Conservation (phyloP, 2,329 filamentous ascomycete species). For the Lachnellula cervina region DNA sequence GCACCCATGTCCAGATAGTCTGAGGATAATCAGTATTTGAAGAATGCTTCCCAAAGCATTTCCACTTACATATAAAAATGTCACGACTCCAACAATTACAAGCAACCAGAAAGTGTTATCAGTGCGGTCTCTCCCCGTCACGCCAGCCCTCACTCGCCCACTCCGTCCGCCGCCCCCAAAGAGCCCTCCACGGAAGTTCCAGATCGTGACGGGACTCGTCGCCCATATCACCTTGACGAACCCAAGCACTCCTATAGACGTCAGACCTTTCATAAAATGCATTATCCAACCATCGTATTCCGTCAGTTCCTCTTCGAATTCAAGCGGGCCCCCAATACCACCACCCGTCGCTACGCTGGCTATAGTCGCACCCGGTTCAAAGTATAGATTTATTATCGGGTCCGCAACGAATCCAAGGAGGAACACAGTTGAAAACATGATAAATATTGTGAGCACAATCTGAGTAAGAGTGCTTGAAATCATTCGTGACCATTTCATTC, state of each 20-base stretch:
- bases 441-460: conserved; percentile 62
- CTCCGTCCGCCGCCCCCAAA: conserved; percentile 46
- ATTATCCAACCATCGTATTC: conserved; percentile 63
- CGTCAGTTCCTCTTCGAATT: conserved; percentile 37
- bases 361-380: conserved; percentile 66
- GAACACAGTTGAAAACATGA: conserved; percentile 71
- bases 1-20: conserved; percentile 78
- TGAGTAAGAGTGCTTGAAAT: conserved; percentile 64
- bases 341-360: conserved; percentile 40
- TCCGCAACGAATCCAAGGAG: conserved; percentile 87
- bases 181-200: conserved; percentile 61
- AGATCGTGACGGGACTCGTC: conserved; percentile 71
- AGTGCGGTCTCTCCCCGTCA: conserved; percentile 68
- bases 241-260: conserved; percentile 83
- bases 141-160: conserved; percentile 34
- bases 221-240: conserved; percentile 75
- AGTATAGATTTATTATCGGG: conserved; percentile 82
- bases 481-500: conserved; percentile 69
- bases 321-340: conserved; percentile 34
- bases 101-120: conserved; percentile 76
- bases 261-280: conserved; percentile 85
- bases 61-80: conserved; percentile 67
- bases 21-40: conserved; percentile 33
- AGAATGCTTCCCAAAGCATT: background rate
- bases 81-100: conserved; percentile 72